These are phyloP conservation scores for Globisporangium spiculum DNA, from an alignment of 352 stramenopile genomes.

Conservation along the genomic window DNA sequence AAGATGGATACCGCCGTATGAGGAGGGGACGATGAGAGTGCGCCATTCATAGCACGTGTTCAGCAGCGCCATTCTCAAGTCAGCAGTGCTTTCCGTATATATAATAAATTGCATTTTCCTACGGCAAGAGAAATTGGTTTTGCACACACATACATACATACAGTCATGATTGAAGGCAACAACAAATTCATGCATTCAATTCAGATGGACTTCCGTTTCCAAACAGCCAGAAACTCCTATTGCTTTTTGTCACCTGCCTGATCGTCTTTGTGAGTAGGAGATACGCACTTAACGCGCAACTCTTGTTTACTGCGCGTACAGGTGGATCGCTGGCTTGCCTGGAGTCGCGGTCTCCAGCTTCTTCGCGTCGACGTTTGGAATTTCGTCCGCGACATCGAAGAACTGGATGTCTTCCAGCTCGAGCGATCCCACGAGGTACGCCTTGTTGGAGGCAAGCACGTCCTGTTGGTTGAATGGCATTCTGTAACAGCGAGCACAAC, in stretches of 20 bases:
- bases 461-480: constrained; percentile 95
- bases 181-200: background rate
- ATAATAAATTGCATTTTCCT: background rate
- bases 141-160: background rate
- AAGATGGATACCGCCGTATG: background rate
- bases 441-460: constrained; percentile 90
- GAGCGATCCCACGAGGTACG: constrained; percentile 89
- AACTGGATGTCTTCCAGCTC: constrained; percentile 89
- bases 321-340: constrained; percentile 77
- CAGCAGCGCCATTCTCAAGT: background rate
- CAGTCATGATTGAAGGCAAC: background rate
- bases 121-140: background rate
- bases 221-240: background rate
- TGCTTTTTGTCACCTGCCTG: background rate
- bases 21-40: background rate
- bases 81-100: background rate
- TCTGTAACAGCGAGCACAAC: constrained; percentile 27
- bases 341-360: constrained; percentile 82
- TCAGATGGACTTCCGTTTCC: background rate
- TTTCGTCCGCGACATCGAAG: constrained; percentile 72
- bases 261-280: background rate
- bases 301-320: constrained; percentile 50
- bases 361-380: constrained; percentile 73
- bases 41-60: background rate
- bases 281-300: background rate